Base-by-base conservation (phyloP, 352 stramenopile species). In the Pythium volutum region DNA sequence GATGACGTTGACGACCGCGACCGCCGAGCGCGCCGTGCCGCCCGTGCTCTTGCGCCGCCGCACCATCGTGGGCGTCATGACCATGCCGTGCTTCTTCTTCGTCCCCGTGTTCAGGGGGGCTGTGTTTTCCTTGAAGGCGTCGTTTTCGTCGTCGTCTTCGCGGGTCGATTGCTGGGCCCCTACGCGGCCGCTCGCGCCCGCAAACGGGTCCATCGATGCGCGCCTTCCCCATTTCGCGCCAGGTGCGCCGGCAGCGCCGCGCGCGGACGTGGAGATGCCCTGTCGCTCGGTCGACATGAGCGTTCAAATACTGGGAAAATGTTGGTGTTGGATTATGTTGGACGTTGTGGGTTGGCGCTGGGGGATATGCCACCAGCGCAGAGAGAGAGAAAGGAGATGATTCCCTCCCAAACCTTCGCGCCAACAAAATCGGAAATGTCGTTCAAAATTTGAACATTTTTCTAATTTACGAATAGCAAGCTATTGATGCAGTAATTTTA, bases 161-260 rank as follows among this genome's bases (percentile, higher is more conserved):
- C 2, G 12, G 48, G 48, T 46, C 20, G 10, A 43, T 11, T 12
- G 12, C 39, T 6, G 8, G 31, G 3, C 31, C 10, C 10, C 31
- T 11, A 36, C 46, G 42, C 26, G 20, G 20, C 9, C 22, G 22
- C 9, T 16, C 9, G 42, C 31, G n/a, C 16, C 12, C 36, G 58
- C 38, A 6, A 65, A 65, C 39, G 58, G 58, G 41, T 65, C 49
- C 22, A 52, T 26, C n/a, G 49, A 58, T 20, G 49, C 58, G 58
- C 58, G 58, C 14, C 25, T 6, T 1, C 27, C 8, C 58, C 58
- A 65, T 31, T 65, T 65, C 25, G 33, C 36, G 4, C 25, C 45
- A 33, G 33, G n/a, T 7, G n/a, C 42, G 5, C n/a, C 42, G 27
- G 42, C 42, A 7, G 53, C 16, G 7, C 15, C 52, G 36, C 41